These are phyloP conservation scores for Arthrobotrys megalospora DNA, from an alignment of 2,329 filamentous ascomycete species.

Conservation along the genomic window DNA sequence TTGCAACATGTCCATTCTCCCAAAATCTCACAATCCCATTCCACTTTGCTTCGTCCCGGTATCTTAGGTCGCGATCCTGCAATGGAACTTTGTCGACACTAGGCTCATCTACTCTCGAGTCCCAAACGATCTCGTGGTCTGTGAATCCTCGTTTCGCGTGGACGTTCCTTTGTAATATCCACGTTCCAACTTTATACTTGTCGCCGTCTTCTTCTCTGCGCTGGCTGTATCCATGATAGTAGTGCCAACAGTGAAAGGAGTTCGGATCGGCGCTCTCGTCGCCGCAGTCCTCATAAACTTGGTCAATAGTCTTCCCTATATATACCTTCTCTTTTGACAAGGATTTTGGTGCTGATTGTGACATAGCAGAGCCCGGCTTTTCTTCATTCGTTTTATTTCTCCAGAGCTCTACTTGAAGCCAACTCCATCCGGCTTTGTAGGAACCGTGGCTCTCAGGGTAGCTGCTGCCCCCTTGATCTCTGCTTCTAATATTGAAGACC, in stretches of 20 bases:
- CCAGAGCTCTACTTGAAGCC: constrained; percentile 45
- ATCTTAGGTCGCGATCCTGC: neutral
- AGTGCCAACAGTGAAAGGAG: constrained; percentile 11
- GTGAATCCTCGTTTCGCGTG: constrained; percentile 14
- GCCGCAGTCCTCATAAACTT: constrained; percentile 12
- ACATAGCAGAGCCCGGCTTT: neutral
- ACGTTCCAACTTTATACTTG: constrained; percentile 26
- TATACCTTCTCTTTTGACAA: neutral
- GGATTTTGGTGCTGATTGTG: neutral
- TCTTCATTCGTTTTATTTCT: constrained; percentile 1
- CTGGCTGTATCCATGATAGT: constrained; percentile 28
- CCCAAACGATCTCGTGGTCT: constrained; percentile 37
- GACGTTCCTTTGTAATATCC: constrained; percentile 35
- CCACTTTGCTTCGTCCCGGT: constrained; percentile 14
- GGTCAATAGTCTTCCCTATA: constrained; percentile 1
- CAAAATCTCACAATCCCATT: constrained; percentile 23
- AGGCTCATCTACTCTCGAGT: constrained; percentile 19
- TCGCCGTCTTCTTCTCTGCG: constrained; percentile 22
- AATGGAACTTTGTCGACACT: neutral
- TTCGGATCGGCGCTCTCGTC: neutral
- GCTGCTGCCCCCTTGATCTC: constrained; percentile 15
- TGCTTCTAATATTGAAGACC: constrained; percentile 30
- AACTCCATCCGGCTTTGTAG: constrained; percentile 24
- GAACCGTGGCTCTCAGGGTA: constrained; percentile 14
- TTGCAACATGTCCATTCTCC: constrained; percentile 21